A percentile compares a stretch with the other conserved stretches of the same genome.
phyloP scores from a whole-genome alignment of 352 stramenopile species.

The Phytopythium cucurbitacearum region DNA sequence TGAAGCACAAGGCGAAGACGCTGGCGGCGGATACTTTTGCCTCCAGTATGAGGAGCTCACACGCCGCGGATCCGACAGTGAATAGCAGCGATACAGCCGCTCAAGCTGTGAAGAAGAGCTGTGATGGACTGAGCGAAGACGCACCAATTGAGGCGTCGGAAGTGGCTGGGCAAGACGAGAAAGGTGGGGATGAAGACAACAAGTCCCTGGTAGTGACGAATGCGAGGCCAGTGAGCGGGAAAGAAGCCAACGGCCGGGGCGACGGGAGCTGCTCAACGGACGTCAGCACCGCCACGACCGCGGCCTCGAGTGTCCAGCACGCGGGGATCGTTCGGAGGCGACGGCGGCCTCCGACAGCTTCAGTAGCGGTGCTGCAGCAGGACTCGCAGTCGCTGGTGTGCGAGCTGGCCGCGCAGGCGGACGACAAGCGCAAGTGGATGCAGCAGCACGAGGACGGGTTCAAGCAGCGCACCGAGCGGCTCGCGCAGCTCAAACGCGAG shows the following conservation, averaged over 20 bases:
- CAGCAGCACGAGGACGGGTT: slow-evolving; percentile 29
- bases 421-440: slow-evolving; percentile 33
- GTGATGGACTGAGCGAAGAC: too few species aligned
- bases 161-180: too few species aligned
- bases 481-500: slow-evolving; percentile 30
- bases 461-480: slow-evolving; percentile 15
- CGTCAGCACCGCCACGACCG: slow-evolving; percentile 1
- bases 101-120: too few species aligned
- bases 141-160: too few species aligned
- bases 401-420: slow-evolving; percentile 14
- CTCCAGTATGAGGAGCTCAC: too few species aligned
- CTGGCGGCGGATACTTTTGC: too few species aligned
- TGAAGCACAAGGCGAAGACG: too few species aligned
- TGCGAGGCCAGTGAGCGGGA: background rate
- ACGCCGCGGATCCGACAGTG: too few species aligned
- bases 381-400: background rate
- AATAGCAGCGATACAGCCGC: too few species aligned
- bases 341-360: background rate
- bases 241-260: background rate
- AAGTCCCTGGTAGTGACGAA: background rate
- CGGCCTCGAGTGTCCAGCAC: background rate
- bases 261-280: slow-evolving; percentile 1
- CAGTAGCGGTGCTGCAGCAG: background rate
- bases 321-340: background rate
- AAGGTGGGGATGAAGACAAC: too few species aligned